phyloP scores from a whole-genome alignment of 1,139 yeast species.

The Candida tetrigidarum region DNA sequence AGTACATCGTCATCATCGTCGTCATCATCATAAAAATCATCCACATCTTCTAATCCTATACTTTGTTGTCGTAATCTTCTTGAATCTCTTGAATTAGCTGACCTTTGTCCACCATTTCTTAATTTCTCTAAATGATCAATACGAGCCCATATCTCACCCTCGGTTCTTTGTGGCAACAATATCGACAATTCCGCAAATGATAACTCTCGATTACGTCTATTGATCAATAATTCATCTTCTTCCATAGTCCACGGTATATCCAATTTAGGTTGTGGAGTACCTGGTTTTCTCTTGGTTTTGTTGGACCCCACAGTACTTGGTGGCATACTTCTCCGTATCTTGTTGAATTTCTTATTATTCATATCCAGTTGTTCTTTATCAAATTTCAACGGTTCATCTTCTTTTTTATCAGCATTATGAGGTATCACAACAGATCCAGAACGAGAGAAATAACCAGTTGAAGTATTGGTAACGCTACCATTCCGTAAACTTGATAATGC shows the following conservation, averaged over 20 bases:
- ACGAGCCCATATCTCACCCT: constrained; percentile 71
- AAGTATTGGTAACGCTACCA: constrained; percentile 41
- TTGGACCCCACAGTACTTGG: constrained; percentile 2
- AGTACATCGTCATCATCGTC: constrained; percentile 40
- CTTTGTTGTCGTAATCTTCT: constrained; percentile 45
- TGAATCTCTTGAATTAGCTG: constrained; percentile 32
- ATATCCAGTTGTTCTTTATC: constrained; percentile 20
- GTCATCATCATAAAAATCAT: constrained; percentile 49
- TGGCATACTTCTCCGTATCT: constrained; percentile 13
- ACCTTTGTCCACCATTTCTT: constrained; percentile 48
- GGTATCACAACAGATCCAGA: constrained; percentile 53
- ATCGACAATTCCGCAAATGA: constrained; percentile 77
- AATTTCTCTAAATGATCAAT: constrained; percentile 57
- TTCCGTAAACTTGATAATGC: constrained; percentile 46
- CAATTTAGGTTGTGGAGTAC: constrained; percentile 27
- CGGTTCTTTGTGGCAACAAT: constrained; percentile 72
- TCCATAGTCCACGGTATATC: constrained; percentile 62
- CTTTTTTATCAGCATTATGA: constrained; percentile 36
- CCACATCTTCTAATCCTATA: constrained; percentile 51
- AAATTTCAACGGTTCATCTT: constrained; percentile 26
- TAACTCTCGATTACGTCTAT: constrained; percentile 61
- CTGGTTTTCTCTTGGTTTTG: constrained; percentile 16
- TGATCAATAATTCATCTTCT: constrained; percentile 70
- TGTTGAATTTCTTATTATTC: constrained; percentile 15
- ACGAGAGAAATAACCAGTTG: constrained; percentile 43